Base-by-base conservation (phyloP, 257 asterid genomes). In the Phtheirospermum japonicum region DNA sequence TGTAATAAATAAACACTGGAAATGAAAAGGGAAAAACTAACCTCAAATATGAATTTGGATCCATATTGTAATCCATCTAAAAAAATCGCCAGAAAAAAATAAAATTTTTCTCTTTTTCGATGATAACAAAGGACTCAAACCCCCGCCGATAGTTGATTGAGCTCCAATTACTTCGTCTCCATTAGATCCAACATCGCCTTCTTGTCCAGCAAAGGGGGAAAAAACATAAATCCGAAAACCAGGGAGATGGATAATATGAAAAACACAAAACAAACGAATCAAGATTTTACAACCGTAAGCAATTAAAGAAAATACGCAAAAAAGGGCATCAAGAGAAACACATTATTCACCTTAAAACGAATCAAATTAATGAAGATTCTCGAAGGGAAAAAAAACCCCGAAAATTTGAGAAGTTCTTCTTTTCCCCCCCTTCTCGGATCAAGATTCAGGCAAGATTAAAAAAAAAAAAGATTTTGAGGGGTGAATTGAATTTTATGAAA, bases 11-110 rank as follows among this genome's bases (percentile, higher is more conserved):
- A 9, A 49, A 18, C 54, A 26, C 0, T 4, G 19, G 3, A 39
- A 59, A 32, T 4, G 19, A 2, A 39, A 59, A 32, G 23, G 42
- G 14, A 9, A 63, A 13, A 59, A 71, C 75, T 16, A 58, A 88
- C 96, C 96, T 88, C 86, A 75, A 54, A 75, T 77, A 72, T 9
- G 94, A 80, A 79, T 78, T 70, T 55, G 85, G 53, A 64, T 88
- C 85, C 61, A 68, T 63, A 67, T 65, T 75, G 55, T 71, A 75
- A 55, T 80, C 89, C 81, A 77, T 76, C 57, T 37, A 45, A n/a
- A 32, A 43, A 31, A 34, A 13, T 36, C 57, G 31, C 60, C 71
- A 40, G 54, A 52, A 36, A 63, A 50, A n/a, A n/a, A 18, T 3
- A 57, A 69, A 57, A 7, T 4, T 66, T 67, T 3, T 37, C 16